Evolutionary conservation across 768 basidiomycete species (phyloP).

Genomic region (Xerocomellus amylosporus): DNA sequence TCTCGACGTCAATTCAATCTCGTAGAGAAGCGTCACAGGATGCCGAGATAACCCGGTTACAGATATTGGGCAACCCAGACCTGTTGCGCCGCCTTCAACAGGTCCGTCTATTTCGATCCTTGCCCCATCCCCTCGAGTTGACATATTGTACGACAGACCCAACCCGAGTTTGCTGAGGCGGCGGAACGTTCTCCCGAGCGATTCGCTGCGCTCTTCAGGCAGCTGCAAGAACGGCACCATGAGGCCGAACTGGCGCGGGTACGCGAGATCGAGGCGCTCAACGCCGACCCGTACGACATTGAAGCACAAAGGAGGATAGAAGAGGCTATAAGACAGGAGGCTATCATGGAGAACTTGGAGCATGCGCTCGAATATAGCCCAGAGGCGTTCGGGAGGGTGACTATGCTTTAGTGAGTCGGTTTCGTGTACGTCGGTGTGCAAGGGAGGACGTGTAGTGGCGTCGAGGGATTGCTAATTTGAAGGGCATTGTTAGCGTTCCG

Average conservation of each 20-base stretch:
- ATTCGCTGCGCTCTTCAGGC: conserved; percentile 71
- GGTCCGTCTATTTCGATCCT: conserved; percentile 36
- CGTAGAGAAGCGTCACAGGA: conserved; percentile 71
- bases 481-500: conserved; percentile 55
- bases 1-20: neutral
- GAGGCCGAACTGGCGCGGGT: conserved; percentile 55
- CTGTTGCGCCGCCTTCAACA: conserved; percentile 72
- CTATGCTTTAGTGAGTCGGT: conserved; percentile 90
- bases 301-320: conserved; percentile 93
- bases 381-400: conserved; percentile 90
- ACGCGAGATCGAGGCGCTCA: conserved; percentile 63
- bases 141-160: conserved; percentile 42
- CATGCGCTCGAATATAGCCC: conserved; percentile 94
- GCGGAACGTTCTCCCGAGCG: conserved; percentile 63
- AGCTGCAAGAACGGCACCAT: conserved; percentile 54
- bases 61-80: conserved; percentile 78
- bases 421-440: neutral
- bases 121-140: neutral
- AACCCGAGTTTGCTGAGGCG: conserved; percentile 81
- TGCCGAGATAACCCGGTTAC: conserved; percentile 87
- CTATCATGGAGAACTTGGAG: conserved; percentile 87
- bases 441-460: neutral
- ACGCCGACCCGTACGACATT: conserved; percentile 86
- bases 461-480: conserved; percentile 12
- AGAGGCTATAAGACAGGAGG: conserved; percentile 87